A percentile compares a stretch with the other conserved stretches of the same genome.
Conservation (phyloP, 2,329 filamentous ascomycete genomes). For the Trichothecium sympodiale region DNA sequence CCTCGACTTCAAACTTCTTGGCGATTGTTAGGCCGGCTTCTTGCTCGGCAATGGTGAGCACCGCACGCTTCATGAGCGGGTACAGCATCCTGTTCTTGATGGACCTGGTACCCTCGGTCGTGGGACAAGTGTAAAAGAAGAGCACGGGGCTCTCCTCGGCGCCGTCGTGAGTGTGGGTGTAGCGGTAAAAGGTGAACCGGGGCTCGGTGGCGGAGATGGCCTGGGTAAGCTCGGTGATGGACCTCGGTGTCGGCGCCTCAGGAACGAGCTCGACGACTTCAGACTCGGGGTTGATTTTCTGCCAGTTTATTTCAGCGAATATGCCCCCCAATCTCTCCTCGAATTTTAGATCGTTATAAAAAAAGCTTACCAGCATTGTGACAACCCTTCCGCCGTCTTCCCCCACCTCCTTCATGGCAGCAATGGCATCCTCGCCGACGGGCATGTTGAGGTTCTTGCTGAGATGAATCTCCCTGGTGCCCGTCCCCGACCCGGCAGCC, state of each 20-base stretch:
- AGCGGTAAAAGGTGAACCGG: constrained; percentile 69
- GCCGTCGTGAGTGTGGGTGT: constrained; percentile 45
- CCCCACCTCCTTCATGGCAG: constrained; percentile 49
- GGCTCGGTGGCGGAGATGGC: constrained; percentile 58
- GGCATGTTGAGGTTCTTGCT: constrained; percentile 48
- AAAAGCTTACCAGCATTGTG: constrained; percentile 54
- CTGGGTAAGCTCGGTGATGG: constrained; percentile 45
- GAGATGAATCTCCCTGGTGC: constrained; percentile 44
- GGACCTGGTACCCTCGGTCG: constrained; percentile 48
- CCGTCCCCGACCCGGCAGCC: constrained; percentile 59
- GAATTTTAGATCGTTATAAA: too few relatives aligned
- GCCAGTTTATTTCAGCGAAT: neutral
- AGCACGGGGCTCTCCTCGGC: constrained; percentile 47
- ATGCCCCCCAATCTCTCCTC: too few relatives aligned
- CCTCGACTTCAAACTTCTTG: constrained; percentile 60
- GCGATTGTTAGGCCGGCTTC: constrained; percentile 55
- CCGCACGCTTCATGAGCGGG: constrained; percentile 57
- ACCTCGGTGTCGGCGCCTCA: constrained; percentile 36
- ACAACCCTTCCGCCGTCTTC: constrained; percentile 38
- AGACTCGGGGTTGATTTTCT: constrained; percentile 62
- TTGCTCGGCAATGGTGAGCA: constrained; percentile 52
- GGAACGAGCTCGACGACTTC: constrained; percentile 59
- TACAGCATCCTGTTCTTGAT: constrained; percentile 84
- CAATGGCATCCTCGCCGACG: constrained; percentile 50
- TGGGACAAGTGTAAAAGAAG: constrained; percentile 76